A percentile compares a stretch with the other conserved stretches of the same genome.
These are phyloP conservation scores for Darksidea phi DNA, from an alignment of 495 filamentous ascomycete species.

Conservation along the genomic window DNA sequence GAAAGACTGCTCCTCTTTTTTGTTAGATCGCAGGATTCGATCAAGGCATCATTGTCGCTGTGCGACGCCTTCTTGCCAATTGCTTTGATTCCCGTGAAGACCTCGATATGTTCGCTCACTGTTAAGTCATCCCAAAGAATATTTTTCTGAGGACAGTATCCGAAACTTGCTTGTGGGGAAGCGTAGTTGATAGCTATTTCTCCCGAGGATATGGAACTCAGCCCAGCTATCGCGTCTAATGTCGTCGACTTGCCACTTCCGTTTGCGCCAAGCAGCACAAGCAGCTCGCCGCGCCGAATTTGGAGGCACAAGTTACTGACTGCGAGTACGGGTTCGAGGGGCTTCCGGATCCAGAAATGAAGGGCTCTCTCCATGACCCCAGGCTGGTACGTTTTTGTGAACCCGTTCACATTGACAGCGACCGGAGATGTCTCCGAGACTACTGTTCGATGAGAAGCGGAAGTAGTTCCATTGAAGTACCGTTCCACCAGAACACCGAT, in stretches of 20 bases:
- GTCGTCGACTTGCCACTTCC: constrained; percentile 87
- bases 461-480: constrained; percentile 66
- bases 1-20: constrained; percentile 67
- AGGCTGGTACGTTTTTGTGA: constrained; percentile 43
- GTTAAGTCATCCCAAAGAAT: constrained; percentile 86
- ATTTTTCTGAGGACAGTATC: constrained; percentile 76
- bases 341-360: constrained; percentile 21
- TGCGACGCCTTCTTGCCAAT: constrained; percentile 45
- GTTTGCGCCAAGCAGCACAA: constrained; percentile 81
- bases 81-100: constrained; percentile 78
- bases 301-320: constrained; percentile 68
- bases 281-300: constrained; percentile 72
- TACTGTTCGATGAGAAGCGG: constrained; percentile 48
- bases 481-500: constrained; percentile 71
- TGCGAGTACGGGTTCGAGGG: constrained; percentile 62
- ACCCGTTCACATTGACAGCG: constrained; percentile 66
- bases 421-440: constrained; percentile 67
- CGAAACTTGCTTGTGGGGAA: constrained; percentile 58
- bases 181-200: constrained; percentile 68
- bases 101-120: constrained; percentile 74
- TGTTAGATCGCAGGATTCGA: constrained; percentile 68
- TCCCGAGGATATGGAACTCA: constrained; percentile 69
- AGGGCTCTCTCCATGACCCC: constrained; percentile 50
- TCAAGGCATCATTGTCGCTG: constrained; percentile 57
- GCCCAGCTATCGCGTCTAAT: constrained; percentile 78